Evolutionary conservation across 495 filamentous ascomycete genomes (phyloP), one percentile per base, ranked within the genome.

Genomic region (Aspergillus avenaceus): DNA sequence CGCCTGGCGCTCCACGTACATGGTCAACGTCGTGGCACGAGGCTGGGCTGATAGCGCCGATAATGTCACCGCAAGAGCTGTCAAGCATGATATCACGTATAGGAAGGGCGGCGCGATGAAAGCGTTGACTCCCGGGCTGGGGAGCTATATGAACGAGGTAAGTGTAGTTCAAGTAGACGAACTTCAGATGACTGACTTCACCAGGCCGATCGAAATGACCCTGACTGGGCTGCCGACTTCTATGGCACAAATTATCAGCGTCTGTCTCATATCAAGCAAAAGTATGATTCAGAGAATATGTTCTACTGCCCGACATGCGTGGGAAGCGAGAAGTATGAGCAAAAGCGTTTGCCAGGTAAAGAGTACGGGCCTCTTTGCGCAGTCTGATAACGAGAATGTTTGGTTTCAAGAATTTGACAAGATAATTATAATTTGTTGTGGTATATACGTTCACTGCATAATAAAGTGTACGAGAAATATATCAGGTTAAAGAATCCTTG

Each of bases 221-320:
- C 60, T 5, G 18, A 32, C 40, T 60, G 52, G 49, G 51, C 38
- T 29, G 47, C 49, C 12, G 55, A 55, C 34, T 60, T 60, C 29
- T 63, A 55, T 29, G 57, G 60, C 5, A 16, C 5, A 11, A 31
- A 56, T 22, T 83, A 81, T 49, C 27, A 45, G 0, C 60, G 51
- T 0, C 59, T 83, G 16, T 44, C 63, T 22, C 18, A 45, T 8
- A 69, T 81, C 42, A 84, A 84, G 74, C 56, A 61, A 40, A 71
- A 64, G 47, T 76, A 72, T 29, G 81, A 84, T 50, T 79, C 81
- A 0, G 63, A 63, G 8, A 56, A 60, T 28, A 53, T 79, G 23
- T 82, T 84, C 42, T 83, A 76, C 50, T 76, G 68, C 5, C 52
- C 52, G 24, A 75, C 68, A 4, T 73, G 64, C 41, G 79, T 82